Evolutionary conservation across 2,329 filamentous ascomycete genomes (phyloP), one percentile per base, ranked within the genome.

Genomic region (Aureobasidium sp.): DNA sequence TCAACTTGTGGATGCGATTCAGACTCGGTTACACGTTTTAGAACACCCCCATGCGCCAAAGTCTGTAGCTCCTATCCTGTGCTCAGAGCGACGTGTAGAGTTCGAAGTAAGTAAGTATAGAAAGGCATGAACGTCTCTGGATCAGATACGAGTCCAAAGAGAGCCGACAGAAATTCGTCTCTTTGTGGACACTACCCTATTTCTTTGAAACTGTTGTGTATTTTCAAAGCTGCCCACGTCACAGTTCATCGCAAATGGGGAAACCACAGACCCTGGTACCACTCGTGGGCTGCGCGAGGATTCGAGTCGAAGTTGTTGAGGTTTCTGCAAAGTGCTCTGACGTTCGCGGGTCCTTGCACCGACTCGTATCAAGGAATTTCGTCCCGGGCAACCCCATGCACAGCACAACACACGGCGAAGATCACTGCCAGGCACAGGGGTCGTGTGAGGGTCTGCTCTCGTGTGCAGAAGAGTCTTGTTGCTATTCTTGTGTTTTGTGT

Each of bases 311-410:
- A 57, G 39, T 45, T 45, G 53, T 57, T 57, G 53, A 57, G 53
- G 50, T 39, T 54, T 42, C 37, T 52, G 49, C 49, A 52, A 27
- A 52, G 47, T 50, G 33, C 22, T 54, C 19, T 54, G 50, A 54
- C 50, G 50, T 54, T 42, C 22, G 50, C 3, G 24, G 50, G 50
- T 54, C 50, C 50, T 42, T 54, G 50, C 40, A 14, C 19, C 19
- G 39, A 33, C 53, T 57, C 53, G 53, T 45, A 45, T 45, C 53
- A 57, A 57, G 27, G 35, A 54, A 35, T 45, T 57, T 45, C 19
- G 35, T 42, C 35, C 50, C 50, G 37, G 50, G 50, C 50, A 54
- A 54, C 50, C 50, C 27, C 53, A 57, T 57, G 53, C 53, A 57
- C 39, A 44, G 53, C 53, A 40, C 35, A 40, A 29, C 24, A 56